phyloP scores from a whole-genome alignment of 257 asterid genomes.

The Plantago elongata region DNA sequence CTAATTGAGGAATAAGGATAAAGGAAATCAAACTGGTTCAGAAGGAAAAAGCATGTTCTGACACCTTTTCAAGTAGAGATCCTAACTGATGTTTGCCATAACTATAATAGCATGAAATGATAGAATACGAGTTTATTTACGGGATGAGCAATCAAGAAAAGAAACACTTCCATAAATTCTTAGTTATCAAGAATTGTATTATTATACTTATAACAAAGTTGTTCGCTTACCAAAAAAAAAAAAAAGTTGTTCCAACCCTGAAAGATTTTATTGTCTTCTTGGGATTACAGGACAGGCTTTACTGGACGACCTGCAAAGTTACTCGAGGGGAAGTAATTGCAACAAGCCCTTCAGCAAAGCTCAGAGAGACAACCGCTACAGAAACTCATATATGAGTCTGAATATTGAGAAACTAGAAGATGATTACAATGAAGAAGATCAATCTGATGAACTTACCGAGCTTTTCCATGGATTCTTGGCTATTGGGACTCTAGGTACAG shows the following conservation, averaged over 20 bases:
- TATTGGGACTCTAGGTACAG: conserved; percentile 84
- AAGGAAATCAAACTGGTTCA: no score
- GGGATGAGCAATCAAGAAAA: not conserved
- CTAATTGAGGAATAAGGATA: no score
- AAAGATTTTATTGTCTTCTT: conserved; percentile 39
- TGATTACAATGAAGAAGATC: conserved; percentile 53
- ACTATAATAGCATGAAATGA: not conserved
- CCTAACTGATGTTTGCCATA: not conserved
- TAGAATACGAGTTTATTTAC: not conserved
- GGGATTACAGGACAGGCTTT: conserved; percentile 70
- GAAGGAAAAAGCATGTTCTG: no score
- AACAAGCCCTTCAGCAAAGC: conserved; percentile 37
- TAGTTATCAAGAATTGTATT: conserved; percentile 18
- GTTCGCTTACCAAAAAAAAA: no score
- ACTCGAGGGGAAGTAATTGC: conserved; percentile 28
- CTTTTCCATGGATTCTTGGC: conserved; percentile 96
- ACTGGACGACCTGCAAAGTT: conserved; percentile 39
- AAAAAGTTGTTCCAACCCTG: no score
- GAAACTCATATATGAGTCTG: conserved; percentile 63
- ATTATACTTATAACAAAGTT: not conserved
- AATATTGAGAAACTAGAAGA: conserved; percentile 56
- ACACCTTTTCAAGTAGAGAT: not conserved
- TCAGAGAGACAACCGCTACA: conserved; percentile 47
- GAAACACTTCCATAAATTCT: not conserved
- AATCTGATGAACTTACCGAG: conserved; percentile 52